phyloP scores from a whole-genome alignment of 2,329 filamentous ascomycete species.

The Chaetothyriales sp. region DNA sequence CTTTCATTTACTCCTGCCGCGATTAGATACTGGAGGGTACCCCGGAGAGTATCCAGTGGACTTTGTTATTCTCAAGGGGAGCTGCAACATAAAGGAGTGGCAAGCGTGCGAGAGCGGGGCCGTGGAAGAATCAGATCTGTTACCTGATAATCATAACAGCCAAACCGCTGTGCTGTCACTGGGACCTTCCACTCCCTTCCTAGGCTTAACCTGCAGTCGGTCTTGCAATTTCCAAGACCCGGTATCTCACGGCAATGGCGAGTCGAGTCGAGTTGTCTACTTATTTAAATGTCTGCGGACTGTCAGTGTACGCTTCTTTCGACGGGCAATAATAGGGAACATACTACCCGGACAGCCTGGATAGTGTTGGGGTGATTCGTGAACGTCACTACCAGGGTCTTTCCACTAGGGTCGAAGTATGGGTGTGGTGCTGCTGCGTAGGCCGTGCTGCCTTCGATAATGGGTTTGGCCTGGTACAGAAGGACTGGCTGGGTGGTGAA shows the following conservation, averaged over 20 bases:
- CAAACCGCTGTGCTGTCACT: too few relatives aligned
- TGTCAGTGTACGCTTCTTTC: background rate
- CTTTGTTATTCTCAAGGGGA: too few relatives aligned
- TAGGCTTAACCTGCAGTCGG: too few relatives aligned
- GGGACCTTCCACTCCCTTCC: too few relatives aligned
- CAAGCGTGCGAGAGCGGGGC: too few relatives aligned
- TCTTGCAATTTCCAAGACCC: background rate
- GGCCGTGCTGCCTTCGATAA: slow-evolving; percentile 10
- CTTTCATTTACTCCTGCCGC: too few relatives aligned
- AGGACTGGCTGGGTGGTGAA: slow-evolving; percentile 15
- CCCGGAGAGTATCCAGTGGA: too few relatives aligned
- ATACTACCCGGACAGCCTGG: slow-evolving; percentile 14
- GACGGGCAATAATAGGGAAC: background rate
- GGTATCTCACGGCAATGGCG: too few relatives aligned
- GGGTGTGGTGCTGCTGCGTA: slow-evolving; percentile 19
- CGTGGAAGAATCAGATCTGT: too few relatives aligned
- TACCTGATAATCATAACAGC: too few relatives aligned
- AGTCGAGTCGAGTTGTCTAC: background rate
- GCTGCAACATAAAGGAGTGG: too few relatives aligned
- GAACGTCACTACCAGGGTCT: slow-evolving; percentile 17
- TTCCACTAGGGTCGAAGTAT: slow-evolving; percentile 17
- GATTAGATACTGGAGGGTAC: too few relatives aligned
- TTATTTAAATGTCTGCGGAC: background rate
- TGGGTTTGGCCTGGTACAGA: slow-evolving; percentile 15
- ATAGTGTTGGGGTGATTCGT: slow-evolving; percentile 19